A percentile compares a stretch with the other conserved stretches of the same genome.
phyloP scores from a whole-genome alignment of 495 filamentous ascomycete species.

The Zalerion maritima region DNA sequence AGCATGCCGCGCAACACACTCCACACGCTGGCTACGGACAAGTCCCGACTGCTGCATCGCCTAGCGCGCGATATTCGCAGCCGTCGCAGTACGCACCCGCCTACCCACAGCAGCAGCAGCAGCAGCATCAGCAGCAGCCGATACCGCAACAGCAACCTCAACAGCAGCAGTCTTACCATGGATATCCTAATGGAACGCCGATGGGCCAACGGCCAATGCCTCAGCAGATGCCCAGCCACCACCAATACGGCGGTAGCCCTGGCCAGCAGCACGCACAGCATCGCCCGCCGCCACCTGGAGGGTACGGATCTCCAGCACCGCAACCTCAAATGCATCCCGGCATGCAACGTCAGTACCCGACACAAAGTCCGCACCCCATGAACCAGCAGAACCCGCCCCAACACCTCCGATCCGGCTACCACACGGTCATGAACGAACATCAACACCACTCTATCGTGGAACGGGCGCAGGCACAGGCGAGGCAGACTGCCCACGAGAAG shows the following conservation, averaged over 20 bases:
- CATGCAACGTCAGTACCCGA: slow-evolving; percentile 13
- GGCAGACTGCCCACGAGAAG: slow-evolving; percentile 9
- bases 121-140: slow-evolving; percentile 16
- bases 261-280: slow-evolving; percentile 19
- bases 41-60: slow-evolving; percentile 13
- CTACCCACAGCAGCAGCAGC: too few relatives aligned
- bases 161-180: slow-evolving; percentile 20
- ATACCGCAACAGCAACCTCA: slow-evolving; percentile 12
- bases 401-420: slow-evolving; percentile 16
- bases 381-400: slow-evolving; percentile 14
- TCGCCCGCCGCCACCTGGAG: slow-evolving; percentile 8
- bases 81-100: slow-evolving; percentile 14
- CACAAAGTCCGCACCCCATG: slow-evolving; percentile 8
- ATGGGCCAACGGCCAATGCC: slow-evolving; percentile 18
- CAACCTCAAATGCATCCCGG: slow-evolving; percentile 16
- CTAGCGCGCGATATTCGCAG: slow-evolving; percentile 15
- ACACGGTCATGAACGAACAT: slow-evolving; percentile 20
- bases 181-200: slow-evolving; percentile 13
- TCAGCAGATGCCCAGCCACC: slow-evolving; percentile 15
- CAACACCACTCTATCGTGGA: slow-evolving; percentile 27
- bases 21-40: slow-evolving; percentile 13
- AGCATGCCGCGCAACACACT: slow-evolving; percentile 13
- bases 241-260: slow-evolving; percentile 18
- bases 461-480: slow-evolving; percentile 27
- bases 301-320: slow-evolving; percentile 13